Conservation (phyloP, 129 eudicot species). For the Centrapalus pauciflorus region DNA sequence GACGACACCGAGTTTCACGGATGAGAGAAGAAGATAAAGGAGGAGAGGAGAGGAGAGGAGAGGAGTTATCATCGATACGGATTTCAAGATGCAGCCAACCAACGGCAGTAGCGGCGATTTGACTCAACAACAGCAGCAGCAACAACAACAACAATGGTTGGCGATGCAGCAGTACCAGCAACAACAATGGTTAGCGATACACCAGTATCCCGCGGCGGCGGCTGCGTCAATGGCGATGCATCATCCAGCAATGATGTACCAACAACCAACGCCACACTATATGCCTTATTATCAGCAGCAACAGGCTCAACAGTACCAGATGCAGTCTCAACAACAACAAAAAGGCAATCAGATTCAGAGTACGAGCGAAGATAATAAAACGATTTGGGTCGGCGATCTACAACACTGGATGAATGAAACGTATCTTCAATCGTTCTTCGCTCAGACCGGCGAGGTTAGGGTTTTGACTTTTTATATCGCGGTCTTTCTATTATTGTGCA, state of each 20-base stretch:
- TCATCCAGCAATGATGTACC: slow-evolving; percentile 48
- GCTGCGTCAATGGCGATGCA: slow-evolving; percentile 35
- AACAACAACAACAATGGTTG: slow-evolving; percentile 37
- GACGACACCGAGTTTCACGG: not conserved
- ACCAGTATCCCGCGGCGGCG: slow-evolving; percentile 33
- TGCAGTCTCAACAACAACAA: slow-evolving; percentile 18
- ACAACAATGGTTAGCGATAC: slow-evolving; percentile 45
- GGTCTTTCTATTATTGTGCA: slow-evolving; percentile 21
- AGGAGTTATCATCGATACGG: not conserved
- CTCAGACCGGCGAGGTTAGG: slow-evolving; percentile 61
- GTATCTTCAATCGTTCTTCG: slow-evolving; percentile 49
- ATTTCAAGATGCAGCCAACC: slow-evolving; percentile 33
- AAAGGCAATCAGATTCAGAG: slow-evolving; percentile 44
- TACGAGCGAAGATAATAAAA: slow-evolving; percentile 49
- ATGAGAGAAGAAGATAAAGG: not conserved
- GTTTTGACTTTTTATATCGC: slow-evolving; percentile 6
- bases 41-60: slow-evolving; percentile 12
- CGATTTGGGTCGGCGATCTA: slow-evolving; percentile 74
- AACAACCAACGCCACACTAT: slow-evolving; percentile 40
- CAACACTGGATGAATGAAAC: slow-evolving; percentile 68
- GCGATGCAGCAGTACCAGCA: slow-evolving; percentile 38
- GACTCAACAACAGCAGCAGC: slow-evolving; percentile 41
- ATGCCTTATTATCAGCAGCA: slow-evolving; percentile 49
- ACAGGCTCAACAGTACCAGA: slow-evolving; percentile 22
- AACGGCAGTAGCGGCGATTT: slow-evolving; percentile 41